These are phyloP conservation scores for Penicillium sp. DNA, from an alignment of 2,329 filamentous ascomycete species.

Conservation along the genomic window DNA sequence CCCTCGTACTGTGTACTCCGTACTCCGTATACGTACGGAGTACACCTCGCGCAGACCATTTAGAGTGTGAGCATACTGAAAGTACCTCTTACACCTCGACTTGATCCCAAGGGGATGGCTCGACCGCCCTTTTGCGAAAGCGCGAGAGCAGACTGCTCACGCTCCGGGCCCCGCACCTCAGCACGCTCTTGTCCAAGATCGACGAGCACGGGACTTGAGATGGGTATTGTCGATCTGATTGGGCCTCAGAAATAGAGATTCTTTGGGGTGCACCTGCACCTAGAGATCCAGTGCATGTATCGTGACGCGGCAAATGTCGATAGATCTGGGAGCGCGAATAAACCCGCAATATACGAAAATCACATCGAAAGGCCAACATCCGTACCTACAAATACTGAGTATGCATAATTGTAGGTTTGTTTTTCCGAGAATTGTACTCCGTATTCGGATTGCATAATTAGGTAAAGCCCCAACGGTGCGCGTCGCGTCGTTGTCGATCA, in stretches of 20 bases:
- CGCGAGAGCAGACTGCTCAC: conserved; percentile 1
- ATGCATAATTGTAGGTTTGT: not conserved
- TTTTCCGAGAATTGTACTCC: not conserved
- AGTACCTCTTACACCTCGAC: not conserved
- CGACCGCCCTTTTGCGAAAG: conserved; percentile 11
- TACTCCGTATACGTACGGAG: not conserved
- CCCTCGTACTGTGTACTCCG: not conserved
- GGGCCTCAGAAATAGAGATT: conserved; percentile 1
- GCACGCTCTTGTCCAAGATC: conserved; percentile 17
- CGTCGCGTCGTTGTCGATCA: conserved; percentile 13
- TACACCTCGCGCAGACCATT: not conserved
- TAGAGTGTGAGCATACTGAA: not conserved
- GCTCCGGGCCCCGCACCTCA: conserved; percentile 14
- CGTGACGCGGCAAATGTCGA: conserved; percentile 19
- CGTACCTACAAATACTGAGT: not conserved
- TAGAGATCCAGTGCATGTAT: conserved; percentile 7
- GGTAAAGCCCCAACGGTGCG: conserved; percentile 6
- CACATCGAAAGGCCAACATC: too few relatives aligned
- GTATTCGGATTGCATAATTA: conserved; percentile 2
- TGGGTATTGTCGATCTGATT: conserved; percentile 2
- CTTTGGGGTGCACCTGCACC: conserved; percentile 12
- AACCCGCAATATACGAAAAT: conserved; percentile 6
- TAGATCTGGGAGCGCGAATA: conserved; percentile 16
- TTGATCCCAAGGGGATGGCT: not conserved
- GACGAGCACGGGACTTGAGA: conserved; percentile 8